These are phyloP conservation scores for Triglochin maritima DNA, from an alignment of 106 monocot genomes.

Conservation along the genomic window DNA sequence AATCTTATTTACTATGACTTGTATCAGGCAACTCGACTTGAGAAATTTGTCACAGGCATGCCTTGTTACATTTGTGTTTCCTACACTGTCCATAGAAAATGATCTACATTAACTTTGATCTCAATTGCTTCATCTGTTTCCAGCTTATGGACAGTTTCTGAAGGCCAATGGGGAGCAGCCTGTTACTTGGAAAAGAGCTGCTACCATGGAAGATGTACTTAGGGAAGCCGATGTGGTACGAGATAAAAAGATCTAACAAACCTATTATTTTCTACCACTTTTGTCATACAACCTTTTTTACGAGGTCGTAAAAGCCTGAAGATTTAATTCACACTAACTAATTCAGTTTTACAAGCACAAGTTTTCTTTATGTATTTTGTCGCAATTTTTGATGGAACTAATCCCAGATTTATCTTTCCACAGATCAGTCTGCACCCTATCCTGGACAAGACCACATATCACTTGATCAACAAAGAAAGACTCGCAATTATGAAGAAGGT, in stretches of 20 bases:
- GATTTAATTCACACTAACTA: no score
- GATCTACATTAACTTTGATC: no score
- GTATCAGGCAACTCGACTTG: slow-evolving; percentile 89
- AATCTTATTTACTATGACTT: slow-evolving; percentile 97
- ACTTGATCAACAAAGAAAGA: slow-evolving; percentile 91
- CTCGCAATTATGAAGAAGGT: slow-evolving; percentile 99
- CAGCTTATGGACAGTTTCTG: slow-evolving; percentile 92
- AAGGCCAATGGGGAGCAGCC: slow-evolving; percentile 81
- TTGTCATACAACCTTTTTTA: not conserved
- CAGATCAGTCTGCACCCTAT: slow-evolving; percentile 98
- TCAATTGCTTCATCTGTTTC: not conserved
- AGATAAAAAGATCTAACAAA: not conserved
- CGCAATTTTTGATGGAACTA: not conserved
- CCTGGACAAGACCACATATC: slow-evolving; percentile 96
- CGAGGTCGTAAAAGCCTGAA: no score
- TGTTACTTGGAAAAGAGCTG: slow-evolving; percentile 98
- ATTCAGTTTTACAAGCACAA: no score
- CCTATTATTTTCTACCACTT: not conserved
- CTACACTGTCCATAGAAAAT: not conserved
- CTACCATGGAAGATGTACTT: slow-evolving; percentile 89
- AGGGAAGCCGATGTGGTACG: slow-evolving; percentile 88
- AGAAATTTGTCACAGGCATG: slow-evolving; percentile 97
- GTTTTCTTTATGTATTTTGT: not conserved
- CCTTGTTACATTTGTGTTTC: not conserved
- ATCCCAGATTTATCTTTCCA: not conserved